Conservation (phyloP, 2,329 filamentous ascomycete genomes). For the Ophiosphaerella korrae region DNA sequence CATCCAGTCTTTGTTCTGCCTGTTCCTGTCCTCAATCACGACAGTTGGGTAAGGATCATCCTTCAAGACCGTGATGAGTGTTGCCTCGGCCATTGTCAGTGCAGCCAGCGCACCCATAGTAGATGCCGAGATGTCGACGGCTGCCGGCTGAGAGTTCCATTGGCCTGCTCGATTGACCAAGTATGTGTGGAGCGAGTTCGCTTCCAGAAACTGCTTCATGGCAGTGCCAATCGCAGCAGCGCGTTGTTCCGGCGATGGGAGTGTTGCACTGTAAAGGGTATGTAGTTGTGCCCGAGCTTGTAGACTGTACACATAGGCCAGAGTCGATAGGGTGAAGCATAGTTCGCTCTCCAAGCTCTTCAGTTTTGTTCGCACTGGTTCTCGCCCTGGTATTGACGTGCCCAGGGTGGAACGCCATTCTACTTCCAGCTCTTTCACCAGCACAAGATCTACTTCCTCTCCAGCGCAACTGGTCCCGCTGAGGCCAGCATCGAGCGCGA, state of each 20-base stretch:
- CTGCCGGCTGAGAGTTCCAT: slow-evolving; percentile 40
- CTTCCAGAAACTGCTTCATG: slow-evolving; percentile 77
- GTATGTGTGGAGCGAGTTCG: slow-evolving; percentile 77
- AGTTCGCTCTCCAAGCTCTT: slow-evolving; percentile 82
- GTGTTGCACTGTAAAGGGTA: slow-evolving; percentile 69
- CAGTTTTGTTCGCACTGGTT: slow-evolving; percentile 70
- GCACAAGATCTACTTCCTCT: slow-evolving; percentile 71
- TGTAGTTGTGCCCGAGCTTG: slow-evolving; percentile 75
- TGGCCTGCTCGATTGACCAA: slow-evolving; percentile 62
- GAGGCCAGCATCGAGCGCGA: slow-evolving; percentile 77
- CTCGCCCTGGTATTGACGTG: slow-evolving; percentile 61
- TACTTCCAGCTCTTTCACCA: slow-evolving; percentile 69
- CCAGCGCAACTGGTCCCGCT: slow-evolving; percentile 59
- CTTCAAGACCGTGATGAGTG: slow-evolving; percentile 85
- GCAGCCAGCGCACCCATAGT: slow-evolving; percentile 55
- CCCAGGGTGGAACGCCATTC: slow-evolving; percentile 85
- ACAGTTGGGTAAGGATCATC: slow-evolving; percentile 90
- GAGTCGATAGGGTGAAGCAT: slow-evolving; percentile 75
- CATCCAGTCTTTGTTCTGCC: slow-evolving; percentile 93
- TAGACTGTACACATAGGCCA: slow-evolving; percentile 75
- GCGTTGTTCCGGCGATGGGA: slow-evolving; percentile 65
- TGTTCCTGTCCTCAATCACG: slow-evolving; percentile 80
- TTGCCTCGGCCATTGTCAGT: slow-evolving; percentile 84
- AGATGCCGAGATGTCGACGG: slow-evolving; percentile 51
- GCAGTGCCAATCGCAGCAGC: slow-evolving; percentile 72